Conservation (phyloP, 106 monocot genomes). For the Alisma plantagoaquatica region DNA sequence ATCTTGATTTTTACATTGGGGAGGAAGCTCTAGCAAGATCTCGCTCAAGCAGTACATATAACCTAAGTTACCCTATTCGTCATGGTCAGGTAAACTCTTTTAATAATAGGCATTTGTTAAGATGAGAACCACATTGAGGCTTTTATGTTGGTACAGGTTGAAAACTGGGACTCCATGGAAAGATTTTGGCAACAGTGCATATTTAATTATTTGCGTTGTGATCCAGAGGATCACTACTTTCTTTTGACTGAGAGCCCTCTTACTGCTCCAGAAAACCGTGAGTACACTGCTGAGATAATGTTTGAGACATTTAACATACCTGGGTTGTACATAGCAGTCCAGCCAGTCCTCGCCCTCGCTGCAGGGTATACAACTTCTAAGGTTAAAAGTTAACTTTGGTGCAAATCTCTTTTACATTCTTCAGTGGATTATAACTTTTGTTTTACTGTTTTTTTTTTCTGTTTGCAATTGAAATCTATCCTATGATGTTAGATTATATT, state of each 20-base stretch:
- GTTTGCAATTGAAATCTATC: too few relatives aligned
- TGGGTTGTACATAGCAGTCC: constrained; percentile 80
- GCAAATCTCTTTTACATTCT: too few relatives aligned
- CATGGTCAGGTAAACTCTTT: constrained; percentile 81
- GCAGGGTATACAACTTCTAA: constrained; percentile 83
- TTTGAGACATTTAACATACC: constrained; percentile 92
- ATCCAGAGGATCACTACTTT: constrained; percentile 90
- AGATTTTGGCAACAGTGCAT: constrained; percentile 92
- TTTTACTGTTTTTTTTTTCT: too few relatives aligned
- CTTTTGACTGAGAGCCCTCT: constrained; percentile 87
- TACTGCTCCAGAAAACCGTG: constrained; percentile 85
- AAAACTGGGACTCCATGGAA: constrained; percentile 93
- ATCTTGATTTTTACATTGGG: constrained; percentile 84
- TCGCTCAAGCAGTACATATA: constrained; percentile 61
- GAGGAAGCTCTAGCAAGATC: constrained; percentile 72
- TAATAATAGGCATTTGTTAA: too few relatives aligned
- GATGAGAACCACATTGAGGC: background rate
- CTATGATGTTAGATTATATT: background rate
- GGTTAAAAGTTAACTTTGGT: too few relatives aligned
- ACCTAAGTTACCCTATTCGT: constrained; percentile 77
- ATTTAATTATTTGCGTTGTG: constrained; percentile 83
- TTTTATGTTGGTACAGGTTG: constrained; percentile 37
- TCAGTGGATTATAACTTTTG: too few relatives aligned
- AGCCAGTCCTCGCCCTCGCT: constrained; percentile 92
- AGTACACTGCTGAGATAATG: constrained; percentile 90